Base-by-base conservation (phyloP, 2,329 filamentous ascomycete species). In the Cordyceps militaris region DNA sequence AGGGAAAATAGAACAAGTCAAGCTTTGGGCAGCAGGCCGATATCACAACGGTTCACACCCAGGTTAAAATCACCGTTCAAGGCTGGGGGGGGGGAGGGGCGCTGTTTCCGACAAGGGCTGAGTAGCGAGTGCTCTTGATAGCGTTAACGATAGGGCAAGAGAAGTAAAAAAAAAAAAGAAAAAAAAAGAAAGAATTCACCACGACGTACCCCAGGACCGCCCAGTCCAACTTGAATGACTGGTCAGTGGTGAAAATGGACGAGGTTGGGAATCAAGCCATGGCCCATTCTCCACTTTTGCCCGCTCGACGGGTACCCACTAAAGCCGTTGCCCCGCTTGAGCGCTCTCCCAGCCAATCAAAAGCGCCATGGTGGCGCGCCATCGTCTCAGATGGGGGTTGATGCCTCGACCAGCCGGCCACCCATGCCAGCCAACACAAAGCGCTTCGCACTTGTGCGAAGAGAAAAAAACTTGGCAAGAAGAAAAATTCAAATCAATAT, bases 171-270 rank as follows among this genome's bases (percentile, higher is more conserved):
- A n/a, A 42, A 14, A 13, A 4, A 36, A 14, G n/a, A 51, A 10
- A 10, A 26, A 8, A 34, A 8, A 4, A 26, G 40, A 32, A 30
- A 40, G 32, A 40, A 40, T 6, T 38, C n/a, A n/a, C n/a, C n/a
- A n/a, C n/a, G n/a, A n/a, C n/a, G n/a, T 21, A 42, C 43, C 26
- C 26, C n/a, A 9, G 46, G 34, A 21, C 3, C 16, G 24, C 13
- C 36, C 32, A 23, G 19, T n/a, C 19, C 11, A 52, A n/a, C 16
- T n/a, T n/a, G 21, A 19, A 3, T 7, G 19, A 24, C 30, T 13
- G 47, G n/a, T 19, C 38, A 5, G 38, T 19, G 26, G 40, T 43
- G 40, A 43, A 54, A 54, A 54, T 54, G 51, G 51, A 54, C 38
- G 51, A 54, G 51, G 51, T 46, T 54, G 51, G 51, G 51, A 23